Conservation (phyloP, 208 protist species). For the Tritrichomonas musculus region DNA sequence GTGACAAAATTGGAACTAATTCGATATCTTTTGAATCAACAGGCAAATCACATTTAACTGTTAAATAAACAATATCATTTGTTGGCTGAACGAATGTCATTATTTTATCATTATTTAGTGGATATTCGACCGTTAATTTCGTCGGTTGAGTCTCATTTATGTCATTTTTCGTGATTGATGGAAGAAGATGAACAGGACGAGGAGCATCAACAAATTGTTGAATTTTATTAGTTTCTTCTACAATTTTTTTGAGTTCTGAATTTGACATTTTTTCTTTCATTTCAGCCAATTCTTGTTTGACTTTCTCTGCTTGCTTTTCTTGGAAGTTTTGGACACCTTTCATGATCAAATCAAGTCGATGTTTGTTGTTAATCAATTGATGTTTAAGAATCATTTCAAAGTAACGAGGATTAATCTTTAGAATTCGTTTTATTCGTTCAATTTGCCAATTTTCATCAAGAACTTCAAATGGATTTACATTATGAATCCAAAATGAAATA, state of each 20-base stretch:
- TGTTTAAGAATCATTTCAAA: neutral
- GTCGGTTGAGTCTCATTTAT: too few species aligned
- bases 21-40: neutral
- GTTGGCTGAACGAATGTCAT: too few species aligned
- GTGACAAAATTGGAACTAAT: neutral
- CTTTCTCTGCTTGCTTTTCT: neutral
- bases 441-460: neutral
- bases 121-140: neutral
- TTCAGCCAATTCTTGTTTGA: neutral
- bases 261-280: neutral
- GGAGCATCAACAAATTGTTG: neutral
- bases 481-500: neutral
- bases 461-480: neutral
- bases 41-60: neutral
- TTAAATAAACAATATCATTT: neutral
- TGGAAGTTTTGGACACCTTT: neutral
- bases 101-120: too few species aligned
- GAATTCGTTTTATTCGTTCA: neutral
- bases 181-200: neutral
- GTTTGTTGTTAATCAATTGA: neutral
- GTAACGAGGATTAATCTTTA: neutral
- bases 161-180: neutral
- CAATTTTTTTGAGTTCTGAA: neutral
- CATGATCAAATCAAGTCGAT: neutral
- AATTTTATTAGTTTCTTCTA: neutral